Conservation (phyloP, 2,329 filamentous ascomycete species). For the Ophiostoma australiae region DNA sequence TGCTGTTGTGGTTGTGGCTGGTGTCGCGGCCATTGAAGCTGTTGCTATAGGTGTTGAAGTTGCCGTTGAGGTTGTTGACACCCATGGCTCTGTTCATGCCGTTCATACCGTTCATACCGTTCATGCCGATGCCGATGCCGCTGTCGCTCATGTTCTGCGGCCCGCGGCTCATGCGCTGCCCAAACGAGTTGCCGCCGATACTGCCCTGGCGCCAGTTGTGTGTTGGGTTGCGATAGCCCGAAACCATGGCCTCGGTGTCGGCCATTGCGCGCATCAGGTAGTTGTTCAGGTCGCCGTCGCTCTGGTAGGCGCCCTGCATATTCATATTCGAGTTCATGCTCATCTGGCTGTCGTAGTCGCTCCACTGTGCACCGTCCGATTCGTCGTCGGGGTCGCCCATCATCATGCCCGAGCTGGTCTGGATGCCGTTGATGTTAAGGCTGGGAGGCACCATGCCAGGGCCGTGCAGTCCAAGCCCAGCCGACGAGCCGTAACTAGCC, state of each 20-base stretch:
- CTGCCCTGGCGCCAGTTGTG: conserved; percentile 3
- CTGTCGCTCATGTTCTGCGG: background rate
- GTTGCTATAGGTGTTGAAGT: background rate
- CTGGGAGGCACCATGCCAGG: background rate
- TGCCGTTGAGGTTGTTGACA: background rate
- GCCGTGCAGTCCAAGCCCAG: background rate
- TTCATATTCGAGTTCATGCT: background rate
- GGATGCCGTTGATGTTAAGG: conserved; percentile 1
- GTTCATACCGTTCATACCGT: background rate
- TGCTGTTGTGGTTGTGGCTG: too few species aligned
- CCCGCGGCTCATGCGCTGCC: conserved; percentile 7
- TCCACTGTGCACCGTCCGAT: background rate
- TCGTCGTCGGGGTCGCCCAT: conserved; percentile 13
- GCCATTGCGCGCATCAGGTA: background rate
- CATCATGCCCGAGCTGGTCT: conserved; percentile 9
- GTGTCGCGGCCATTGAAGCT: background rate
- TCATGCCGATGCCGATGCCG: background rate
- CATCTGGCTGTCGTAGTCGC: background rate
- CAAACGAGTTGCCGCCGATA: background rate
- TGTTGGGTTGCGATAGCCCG: background rate
- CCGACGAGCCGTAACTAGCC: background rate
- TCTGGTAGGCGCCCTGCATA: background rate
- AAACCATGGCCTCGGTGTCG: background rate
- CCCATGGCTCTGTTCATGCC: background rate
- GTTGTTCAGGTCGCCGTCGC: conserved; percentile 1